Evolutionary conservation across 257 asterid genomes (phyloP).

Genomic region (Nicotiana noctiflora): DNA sequence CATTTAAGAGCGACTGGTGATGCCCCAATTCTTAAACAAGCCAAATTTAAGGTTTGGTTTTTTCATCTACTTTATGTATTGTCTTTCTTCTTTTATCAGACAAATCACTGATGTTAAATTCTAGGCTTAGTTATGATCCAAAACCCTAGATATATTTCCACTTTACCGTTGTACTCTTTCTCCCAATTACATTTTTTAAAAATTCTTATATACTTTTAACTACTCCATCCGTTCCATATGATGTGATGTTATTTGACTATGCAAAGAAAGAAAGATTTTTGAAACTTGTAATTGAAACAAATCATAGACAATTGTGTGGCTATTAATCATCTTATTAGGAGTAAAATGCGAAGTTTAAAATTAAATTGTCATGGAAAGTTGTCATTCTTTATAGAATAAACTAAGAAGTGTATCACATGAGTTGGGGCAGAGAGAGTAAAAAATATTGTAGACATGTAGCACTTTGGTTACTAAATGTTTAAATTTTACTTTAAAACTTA

Average conservation of each 20-base stretch:
- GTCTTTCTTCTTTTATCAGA: background rate
- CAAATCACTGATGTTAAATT: background rate
- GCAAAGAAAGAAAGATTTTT: too few relatives aligned
- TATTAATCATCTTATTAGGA: too few relatives aligned
- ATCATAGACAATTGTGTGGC: too few relatives aligned
- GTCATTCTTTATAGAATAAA: too few relatives aligned
- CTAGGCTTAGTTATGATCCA: background rate
- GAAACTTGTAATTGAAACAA: too few relatives aligned
- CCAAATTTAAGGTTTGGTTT: slow-evolving; percentile 75
- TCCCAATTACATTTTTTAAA: background rate
- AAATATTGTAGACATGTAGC: too few relatives aligned
- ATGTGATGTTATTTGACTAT: too few relatives aligned
- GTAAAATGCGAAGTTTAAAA: too few relatives aligned
- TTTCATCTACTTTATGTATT: background rate
- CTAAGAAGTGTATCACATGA: too few relatives aligned
- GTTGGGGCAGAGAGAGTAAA: too few relatives aligned
- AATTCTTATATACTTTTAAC: background rate
- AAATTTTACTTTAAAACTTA: background rate
- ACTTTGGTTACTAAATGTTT: background rate
- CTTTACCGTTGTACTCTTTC: background rate
- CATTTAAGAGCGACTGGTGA: slow-evolving; percentile 97
- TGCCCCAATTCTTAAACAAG: slow-evolving; percentile 89
- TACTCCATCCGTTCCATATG: too few relatives aligned
- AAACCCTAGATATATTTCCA: background rate
- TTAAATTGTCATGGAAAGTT: too few relatives aligned